Percentiles rank a stretch among this genome's conserved stretches.
These are phyloP conservation scores for Rhododendron mucronatum DNA, from an alignment of 148 eudicot species.

Conservation along the genomic window DNA sequence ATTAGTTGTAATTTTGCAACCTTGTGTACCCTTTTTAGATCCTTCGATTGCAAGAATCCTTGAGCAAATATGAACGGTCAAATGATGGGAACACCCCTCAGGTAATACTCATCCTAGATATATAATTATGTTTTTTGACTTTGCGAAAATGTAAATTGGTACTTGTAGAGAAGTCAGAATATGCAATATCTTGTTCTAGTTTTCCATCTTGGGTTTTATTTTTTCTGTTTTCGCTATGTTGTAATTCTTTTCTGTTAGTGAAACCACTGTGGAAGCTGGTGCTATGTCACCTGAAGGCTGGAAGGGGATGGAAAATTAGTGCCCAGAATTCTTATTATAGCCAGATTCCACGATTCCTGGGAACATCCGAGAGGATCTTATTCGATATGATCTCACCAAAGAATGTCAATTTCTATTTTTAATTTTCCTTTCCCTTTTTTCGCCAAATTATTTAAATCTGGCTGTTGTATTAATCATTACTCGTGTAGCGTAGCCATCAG, in stretches of 20 bases:
- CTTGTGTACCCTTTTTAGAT: slow-evolving; percentile 42
- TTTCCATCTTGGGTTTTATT: neutral
- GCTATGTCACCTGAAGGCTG: neutral
- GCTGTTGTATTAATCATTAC: neutral
- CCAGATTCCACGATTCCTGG: neutral
- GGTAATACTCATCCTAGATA: slow-evolving; percentile 39
- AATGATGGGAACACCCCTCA: slow-evolving; percentile 80
- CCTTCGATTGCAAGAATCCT: slow-evolving; percentile 87
- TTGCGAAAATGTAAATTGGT: neutral
- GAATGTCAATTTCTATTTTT: neutral
- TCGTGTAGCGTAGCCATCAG: neutral
- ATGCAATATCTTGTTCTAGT: neutral
- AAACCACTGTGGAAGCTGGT: neutral
- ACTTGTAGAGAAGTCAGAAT: neutral
- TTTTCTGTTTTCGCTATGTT: neutral
- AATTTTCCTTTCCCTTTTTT: neutral
- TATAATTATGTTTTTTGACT: neutral
- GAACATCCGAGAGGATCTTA: neutral
- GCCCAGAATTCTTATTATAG: neutral
- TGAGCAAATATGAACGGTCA: slow-evolving; percentile 87
- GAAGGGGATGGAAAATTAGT: neutral
- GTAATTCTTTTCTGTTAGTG: neutral
- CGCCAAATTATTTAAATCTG: neutral
- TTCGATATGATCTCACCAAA: neutral
- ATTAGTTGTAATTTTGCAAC: neutral